A percentile compares a stretch with the other conserved stretches of the same genome.
Conservation (phyloP, 495 filamentous ascomycete species). For the Xanthoparmelia taractica region DNA sequence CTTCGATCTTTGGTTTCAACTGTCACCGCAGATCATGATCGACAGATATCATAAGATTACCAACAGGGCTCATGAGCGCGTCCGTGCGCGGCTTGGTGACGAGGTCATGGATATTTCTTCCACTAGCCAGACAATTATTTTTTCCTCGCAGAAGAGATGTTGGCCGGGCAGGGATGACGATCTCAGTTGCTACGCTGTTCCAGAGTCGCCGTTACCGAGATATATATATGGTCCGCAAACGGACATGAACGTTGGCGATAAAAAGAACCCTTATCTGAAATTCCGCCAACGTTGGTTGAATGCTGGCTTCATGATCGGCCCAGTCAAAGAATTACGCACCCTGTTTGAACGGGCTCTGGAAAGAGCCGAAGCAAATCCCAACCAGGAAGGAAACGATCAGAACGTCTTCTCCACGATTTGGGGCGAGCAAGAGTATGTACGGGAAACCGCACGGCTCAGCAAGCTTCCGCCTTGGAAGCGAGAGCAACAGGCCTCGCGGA, state of each 20-base stretch:
- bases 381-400: constrained; percentile 10
- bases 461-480: constrained; percentile 3
- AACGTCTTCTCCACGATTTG: constrained; percentile 8
- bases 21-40: constrained; percentile 13
- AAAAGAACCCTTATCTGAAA: constrained; percentile 10
- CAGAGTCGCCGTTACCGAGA: constrained; percentile 7
- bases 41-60: constrained; percentile 14
- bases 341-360: constrained; percentile 10
- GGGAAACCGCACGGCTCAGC: constrained; percentile 4
- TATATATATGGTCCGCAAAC: constrained; percentile 16
- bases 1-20: constrained; percentile 20
- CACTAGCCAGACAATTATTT: constrained; percentile 5
- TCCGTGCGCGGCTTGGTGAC: constrained; percentile 1
- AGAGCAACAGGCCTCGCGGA: neutral
- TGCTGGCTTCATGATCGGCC: constrained; percentile 15
- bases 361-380: constrained; percentile 3
- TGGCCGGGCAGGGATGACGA: constrained; percentile 13
- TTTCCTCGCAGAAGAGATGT: constrained; percentile 18
- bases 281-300: constrained; percentile 12
- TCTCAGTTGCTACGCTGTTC: constrained; percentile 13
- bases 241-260: constrained; percentile 11
- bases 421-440: constrained; percentile 15
- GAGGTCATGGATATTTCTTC: neutral
- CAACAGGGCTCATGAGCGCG: constrained; percentile 3
- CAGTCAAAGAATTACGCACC: constrained; percentile 9